Conservation (phyloP, 202 grass and related monocot species). For the Bolboschoenoplectus hybrid region DNA sequence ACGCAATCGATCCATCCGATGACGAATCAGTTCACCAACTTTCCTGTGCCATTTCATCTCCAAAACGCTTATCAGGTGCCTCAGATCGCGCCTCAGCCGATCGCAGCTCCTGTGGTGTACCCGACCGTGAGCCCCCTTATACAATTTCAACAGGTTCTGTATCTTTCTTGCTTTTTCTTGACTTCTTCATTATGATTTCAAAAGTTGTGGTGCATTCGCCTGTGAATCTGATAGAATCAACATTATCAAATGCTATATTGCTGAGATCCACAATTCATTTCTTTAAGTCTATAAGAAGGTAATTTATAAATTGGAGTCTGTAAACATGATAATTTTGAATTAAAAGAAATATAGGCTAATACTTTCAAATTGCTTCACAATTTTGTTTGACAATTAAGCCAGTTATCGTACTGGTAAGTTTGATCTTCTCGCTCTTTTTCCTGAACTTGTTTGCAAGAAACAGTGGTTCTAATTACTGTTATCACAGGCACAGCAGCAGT, state of each 20-base stretch:
- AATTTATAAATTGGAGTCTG: neutral
- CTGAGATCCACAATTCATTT: neutral
- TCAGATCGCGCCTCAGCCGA: conserved; percentile 1
- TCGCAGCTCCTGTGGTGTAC: conserved; percentile 28
- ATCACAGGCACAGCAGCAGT: conserved; percentile 53
- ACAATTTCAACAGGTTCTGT: conserved; percentile 61
- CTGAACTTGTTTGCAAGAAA: neutral
- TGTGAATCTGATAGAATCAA: neutral
- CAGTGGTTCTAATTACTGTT: neutral
- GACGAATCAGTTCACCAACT: conserved; percentile 48
- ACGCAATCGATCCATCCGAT: conserved; percentile 48
- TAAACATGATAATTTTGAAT: neutral
- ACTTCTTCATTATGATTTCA: neutral
- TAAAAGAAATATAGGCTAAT: neutral
- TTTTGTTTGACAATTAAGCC: neutral
- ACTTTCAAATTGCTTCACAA: neutral
- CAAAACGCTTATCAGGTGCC: conserved; percentile 47
- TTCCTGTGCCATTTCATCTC: conserved; percentile 76
- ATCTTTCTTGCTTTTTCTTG: neutral
- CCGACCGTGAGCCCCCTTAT: conserved; percentile 46
- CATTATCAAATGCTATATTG: neutral
- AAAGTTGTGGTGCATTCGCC: neutral
- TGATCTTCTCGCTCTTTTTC: neutral
- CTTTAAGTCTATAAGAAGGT: neutral
- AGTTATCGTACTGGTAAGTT: neutral